Evolutionary conservation across 2,329 filamentous ascomycete species (phyloP), one percentile per base, ranked within the genome.

Genomic region (Plenodomus tracheiphilus): DNA sequence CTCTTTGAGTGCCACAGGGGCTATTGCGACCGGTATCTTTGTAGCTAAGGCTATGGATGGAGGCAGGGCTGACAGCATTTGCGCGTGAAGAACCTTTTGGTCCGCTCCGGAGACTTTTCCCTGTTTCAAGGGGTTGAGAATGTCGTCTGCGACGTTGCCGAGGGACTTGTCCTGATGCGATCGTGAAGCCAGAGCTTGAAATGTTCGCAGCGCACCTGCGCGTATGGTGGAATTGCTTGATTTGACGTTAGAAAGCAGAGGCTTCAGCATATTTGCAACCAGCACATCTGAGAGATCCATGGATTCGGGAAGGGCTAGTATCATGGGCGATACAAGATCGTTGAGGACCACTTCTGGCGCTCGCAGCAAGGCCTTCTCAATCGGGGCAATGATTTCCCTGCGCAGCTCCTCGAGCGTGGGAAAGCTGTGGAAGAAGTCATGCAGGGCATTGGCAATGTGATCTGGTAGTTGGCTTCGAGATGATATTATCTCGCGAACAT

Each of bases 261-360:
- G 90, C 71, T 96, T 97, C 32, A 95, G 73, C 30, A 99, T 79
- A 53, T 88, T 88, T 20, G 80, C 78, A 43, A 82, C 80, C 16
- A 97, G 78, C 4, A 88, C 75, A 32, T 85, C 82, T 8, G 93
- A 93, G 16, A 97, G 79, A 63, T 99, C 93, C 60, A 94, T 80
- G 5, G 77, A 76, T 21, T 76, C 68, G 1, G 91, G 85, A 6
- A 99, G 76, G 21, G 89, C 84, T 8, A 79, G 72, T 50, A 95
- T 79, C 39, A 97, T 78, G 11, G 87, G 84, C 5, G 86, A 83
- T 41, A 97, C 76, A 19, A 97, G 79, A 54, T 91, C 88, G 60
- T 87, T 85, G 21, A 97, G 78, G 13, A 96, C 85, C 37, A 97
- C 86, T 73, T 99, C 94, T 1, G 94, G 95, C 7, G 93, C 87